Conservation (phyloP, 2,329 filamentous ascomycete species). For the Ploettnerulaceae sp. region DNA sequence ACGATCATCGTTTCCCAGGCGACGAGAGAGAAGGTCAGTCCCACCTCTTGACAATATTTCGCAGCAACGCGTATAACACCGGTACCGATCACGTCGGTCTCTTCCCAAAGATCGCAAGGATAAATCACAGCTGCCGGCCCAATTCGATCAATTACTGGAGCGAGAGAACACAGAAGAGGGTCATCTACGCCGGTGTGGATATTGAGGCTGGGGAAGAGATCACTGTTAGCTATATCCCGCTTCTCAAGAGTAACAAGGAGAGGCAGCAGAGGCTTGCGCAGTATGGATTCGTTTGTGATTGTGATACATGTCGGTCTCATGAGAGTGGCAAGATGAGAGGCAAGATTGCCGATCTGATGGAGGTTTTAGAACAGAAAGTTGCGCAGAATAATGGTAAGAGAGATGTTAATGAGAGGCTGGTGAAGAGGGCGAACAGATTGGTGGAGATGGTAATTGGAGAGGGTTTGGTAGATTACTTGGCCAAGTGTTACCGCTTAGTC, state of each 20-base stretch:
- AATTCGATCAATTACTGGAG: conserved; percentile 38
- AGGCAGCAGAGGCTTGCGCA: conserved; percentile 28
- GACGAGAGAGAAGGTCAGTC: conserved; percentile 24
- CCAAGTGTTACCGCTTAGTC: conserved; percentile 25
- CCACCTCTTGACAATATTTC: conserved; percentile 26
- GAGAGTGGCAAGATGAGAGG: conserved; percentile 19
- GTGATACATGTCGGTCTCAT: conserved; percentile 34
- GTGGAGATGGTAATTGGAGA: conserved; percentile 25
- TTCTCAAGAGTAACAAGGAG: conserved; percentile 21
- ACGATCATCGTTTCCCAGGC: conserved; percentile 18
- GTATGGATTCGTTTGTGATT: conserved; percentile 38
- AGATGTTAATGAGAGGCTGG: conserved; percentile 13
- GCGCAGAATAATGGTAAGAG: conserved; percentile 8
- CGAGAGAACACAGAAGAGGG: conserved; percentile 26
- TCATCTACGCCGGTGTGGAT: conserved; percentile 35
- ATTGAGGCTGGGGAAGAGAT: conserved; percentile 37
- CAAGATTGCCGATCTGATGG: conserved; percentile 33
- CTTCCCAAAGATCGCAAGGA: conserved; percentile 35
- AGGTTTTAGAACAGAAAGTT: conserved; percentile 34
- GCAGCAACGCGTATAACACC: conserved; percentile 22
- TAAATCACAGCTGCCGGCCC: conserved; percentile 38
- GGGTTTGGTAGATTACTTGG: conserved; percentile 28
- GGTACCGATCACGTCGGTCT: conserved; percentile 34
- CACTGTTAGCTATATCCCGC: conserved; percentile 35
- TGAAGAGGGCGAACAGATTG: conserved; percentile 20